These are phyloP conservation scores for Cladosporium oxysporum DNA, from an alignment of 2,329 filamentous ascomycete genomes.

Conservation along the genomic window DNA sequence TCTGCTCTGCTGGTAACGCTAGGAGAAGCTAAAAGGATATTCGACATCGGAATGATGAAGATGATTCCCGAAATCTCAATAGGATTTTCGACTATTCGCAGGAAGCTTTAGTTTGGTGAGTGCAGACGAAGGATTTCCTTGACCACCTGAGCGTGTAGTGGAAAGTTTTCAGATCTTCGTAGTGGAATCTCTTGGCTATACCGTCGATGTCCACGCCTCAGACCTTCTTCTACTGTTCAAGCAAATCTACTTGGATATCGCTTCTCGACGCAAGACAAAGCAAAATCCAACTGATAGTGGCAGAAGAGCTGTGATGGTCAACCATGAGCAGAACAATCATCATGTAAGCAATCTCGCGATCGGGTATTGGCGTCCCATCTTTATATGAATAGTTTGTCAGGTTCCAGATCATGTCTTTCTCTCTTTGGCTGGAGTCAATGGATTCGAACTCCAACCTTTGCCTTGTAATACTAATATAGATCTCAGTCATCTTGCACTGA, in stretches of 20 bases:
- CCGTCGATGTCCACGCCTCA: conserved; percentile 64
- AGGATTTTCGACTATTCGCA: conserved; percentile 87
- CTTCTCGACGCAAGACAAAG: conserved; percentile 76
- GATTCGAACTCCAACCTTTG: conserved; percentile 61
- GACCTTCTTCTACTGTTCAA: conserved; percentile 73
- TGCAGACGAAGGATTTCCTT: conserved; percentile 84
- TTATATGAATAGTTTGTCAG: conserved; percentile 85
- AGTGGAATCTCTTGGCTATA: conserved; percentile 67
- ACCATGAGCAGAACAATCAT: conserved; percentile 94
- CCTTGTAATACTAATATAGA: conserved; percentile 80
- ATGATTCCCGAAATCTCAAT: conserved; percentile 81
- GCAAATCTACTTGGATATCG: conserved; percentile 76
- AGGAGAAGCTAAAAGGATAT: conserved; percentile 81
- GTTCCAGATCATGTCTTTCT: no score
- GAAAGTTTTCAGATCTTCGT: conserved; percentile 75
- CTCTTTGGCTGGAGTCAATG: conserved; percentile 39
- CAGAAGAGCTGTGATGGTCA: conserved; percentile 85
- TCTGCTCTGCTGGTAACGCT: conserved; percentile 74
- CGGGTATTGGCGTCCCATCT: conserved; percentile 74
- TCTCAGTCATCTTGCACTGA: conserved; percentile 75
- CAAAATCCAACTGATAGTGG: conserved; percentile 81
- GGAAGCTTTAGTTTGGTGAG: conserved; percentile 90
- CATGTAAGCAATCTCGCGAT: conserved; percentile 85
- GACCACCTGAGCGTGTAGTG: conserved; percentile 81
- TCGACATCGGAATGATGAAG: conserved; percentile 76